These are phyloP conservation scores for Euphorbia tirucalli DNA, from an alignment of 345 rosid species.

Conservation along the genomic window DNA sequence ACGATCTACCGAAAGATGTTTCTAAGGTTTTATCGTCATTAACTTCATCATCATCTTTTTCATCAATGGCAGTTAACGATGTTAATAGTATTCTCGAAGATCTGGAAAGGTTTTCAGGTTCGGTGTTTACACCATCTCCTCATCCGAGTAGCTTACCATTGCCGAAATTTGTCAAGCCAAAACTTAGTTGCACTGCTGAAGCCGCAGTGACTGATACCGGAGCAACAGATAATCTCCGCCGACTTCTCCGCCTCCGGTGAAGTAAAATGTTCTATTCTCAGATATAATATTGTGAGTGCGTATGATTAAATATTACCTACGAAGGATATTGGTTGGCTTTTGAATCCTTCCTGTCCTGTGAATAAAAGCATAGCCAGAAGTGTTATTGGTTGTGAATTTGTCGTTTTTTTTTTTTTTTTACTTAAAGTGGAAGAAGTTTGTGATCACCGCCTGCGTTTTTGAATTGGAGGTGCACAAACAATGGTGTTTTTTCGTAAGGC, in stretches of 20 bases:
- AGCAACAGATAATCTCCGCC: slow-evolving; percentile 61
- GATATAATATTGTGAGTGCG: background rate
- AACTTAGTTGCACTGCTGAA: slow-evolving; percentile 26
- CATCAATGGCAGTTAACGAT: slow-evolving; percentile 10
- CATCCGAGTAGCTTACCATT: slow-evolving; percentile 34
- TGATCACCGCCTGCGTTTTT: slow-evolving; percentile 28
- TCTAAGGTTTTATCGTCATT: slow-evolving; percentile 15
- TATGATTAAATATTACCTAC: background rate
- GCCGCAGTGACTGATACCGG: slow-evolving; percentile 47
- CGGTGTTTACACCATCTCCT: slow-evolving; percentile 21
- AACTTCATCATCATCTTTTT: background rate
- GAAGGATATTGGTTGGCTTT: background rate
- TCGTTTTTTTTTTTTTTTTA: background rate
- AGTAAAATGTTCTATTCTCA: slow-evolving; percentile 11
- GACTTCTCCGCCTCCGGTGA: slow-evolving; percentile 66
- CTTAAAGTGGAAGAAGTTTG: background rate
- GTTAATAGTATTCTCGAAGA: background rate
- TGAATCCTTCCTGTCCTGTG: slow-evolving; percentile 9
- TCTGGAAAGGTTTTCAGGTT: slow-evolving; percentile 36
- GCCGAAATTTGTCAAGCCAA: slow-evolving; percentile 31
- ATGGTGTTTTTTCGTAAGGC: too few relatives aligned
- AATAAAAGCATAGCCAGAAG: slow-evolving; percentile 22
- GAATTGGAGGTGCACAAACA: slow-evolving; percentile 31
- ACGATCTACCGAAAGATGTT: slow-evolving; percentile 44
- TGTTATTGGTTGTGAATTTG: slow-evolving; percentile 12